Evolutionary conservation across 1,139 yeast species (phyloP).

Genomic region (Blastobotrys petasosporus): DNA sequence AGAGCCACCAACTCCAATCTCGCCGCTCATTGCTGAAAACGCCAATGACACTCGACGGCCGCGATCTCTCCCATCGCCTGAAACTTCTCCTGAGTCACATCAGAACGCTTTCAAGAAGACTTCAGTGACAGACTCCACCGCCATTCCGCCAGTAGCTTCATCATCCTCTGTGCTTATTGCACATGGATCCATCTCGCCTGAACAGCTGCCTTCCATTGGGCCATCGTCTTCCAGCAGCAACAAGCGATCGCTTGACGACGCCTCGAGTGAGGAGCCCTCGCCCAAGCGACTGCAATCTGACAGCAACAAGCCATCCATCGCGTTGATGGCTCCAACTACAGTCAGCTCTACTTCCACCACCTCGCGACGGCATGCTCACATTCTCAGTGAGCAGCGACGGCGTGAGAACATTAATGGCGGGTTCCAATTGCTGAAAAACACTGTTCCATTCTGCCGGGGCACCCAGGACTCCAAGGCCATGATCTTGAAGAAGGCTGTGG

Average conservation of each 20-base stretch:
- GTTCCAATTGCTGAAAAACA: conserved; percentile 35
- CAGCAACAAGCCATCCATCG: conserved; percentile 12
- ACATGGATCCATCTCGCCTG: too few species aligned
- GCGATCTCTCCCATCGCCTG: conserved; percentile 20
- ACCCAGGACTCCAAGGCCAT: conserved; percentile 42
- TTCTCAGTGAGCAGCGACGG: conserved; percentile 41
- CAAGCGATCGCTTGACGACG: conserved; percentile 5
- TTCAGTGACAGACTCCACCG: too few species aligned
- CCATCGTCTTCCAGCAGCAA: background rate
- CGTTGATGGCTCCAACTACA: conserved; percentile 30
- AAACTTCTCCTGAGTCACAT: conserved; percentile 17
- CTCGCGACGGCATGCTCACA: conserved; percentile 35
- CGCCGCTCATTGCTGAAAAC: conserved; percentile 7
- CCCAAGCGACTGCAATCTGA: conserved; percentile 2
- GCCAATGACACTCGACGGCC: conserved; percentile 7
- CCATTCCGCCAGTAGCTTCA: too few species aligned
- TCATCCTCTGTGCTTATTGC: too few species aligned
- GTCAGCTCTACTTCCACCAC: conserved; percentile 25
- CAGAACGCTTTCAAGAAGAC: background rate
- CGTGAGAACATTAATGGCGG: conserved; percentile 44
- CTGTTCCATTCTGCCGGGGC: conserved; percentile 40
- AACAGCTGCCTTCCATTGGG: too few species aligned
- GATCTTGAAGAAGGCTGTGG: conserved; percentile 38
- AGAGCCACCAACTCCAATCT: conserved; percentile 15
- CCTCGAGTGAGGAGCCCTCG: background rate